Percentiles rank a stretch among this genome's conserved stretches.
Conservation (phyloP, 2,329 filamentous ascomycete genomes). For the Fusarium sp. region DNA sequence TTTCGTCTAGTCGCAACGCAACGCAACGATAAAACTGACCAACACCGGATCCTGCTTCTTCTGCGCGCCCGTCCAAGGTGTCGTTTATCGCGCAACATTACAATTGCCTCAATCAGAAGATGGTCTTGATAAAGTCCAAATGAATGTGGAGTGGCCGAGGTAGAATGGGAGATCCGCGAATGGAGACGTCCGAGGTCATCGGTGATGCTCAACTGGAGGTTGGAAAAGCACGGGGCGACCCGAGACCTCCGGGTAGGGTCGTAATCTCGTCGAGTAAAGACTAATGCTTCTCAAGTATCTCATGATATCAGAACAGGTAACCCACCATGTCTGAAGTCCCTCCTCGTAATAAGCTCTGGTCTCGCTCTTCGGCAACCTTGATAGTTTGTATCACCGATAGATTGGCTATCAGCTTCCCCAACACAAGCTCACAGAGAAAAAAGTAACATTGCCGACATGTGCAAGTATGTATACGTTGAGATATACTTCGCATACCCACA, state of each 20-base stretch:
- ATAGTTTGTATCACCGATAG: neutral
- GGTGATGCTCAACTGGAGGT: constrained; percentile 3
- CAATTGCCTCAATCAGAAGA: neutral
- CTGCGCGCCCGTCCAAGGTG: neutral
- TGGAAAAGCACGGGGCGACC: constrained; percentile 11
- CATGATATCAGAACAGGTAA: constrained; percentile 10
- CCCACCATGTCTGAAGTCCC: constrained; percentile 1
- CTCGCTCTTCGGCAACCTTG: neutral
- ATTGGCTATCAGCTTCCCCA: neutral
- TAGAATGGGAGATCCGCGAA: neutral
- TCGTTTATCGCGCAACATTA: neutral
- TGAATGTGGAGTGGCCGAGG: neutral
- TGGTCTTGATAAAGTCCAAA: neutral
- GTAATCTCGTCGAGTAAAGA: neutral
- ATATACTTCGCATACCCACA: constrained; percentile 32
- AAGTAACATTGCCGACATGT: constrained; percentile 16
- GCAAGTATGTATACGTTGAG: constrained; percentile 26
- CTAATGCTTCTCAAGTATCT: constrained; percentile 19
- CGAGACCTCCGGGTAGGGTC: constrained; percentile 7
- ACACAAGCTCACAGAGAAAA: neutral
- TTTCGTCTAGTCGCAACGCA: neutral
- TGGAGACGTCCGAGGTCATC: constrained; percentile 3
- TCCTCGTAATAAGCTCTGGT: neutral
- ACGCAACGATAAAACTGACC: neutral
- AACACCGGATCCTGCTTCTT: neutral